These are phyloP conservation scores for Rhodotorula kratochvilovae DNA, from an alignment of 768 basidiomycete genomes.

Conservation along the genomic window DNA sequence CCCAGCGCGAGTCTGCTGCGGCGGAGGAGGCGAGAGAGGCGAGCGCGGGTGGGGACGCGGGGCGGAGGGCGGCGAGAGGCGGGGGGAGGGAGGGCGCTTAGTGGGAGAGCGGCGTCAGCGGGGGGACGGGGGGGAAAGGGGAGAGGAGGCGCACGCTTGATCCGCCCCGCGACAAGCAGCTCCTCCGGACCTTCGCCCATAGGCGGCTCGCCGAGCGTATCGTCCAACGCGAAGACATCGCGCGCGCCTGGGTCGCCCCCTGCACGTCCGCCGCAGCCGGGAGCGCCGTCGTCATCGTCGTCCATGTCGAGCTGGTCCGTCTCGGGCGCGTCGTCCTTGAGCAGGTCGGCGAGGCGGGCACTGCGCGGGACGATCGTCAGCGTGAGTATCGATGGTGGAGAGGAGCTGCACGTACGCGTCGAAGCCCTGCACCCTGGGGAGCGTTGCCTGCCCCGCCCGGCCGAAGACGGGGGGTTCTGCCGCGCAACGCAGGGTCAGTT, in stretches of 20 bases:
- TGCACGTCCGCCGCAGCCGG: no score
- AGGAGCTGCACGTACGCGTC: neutral
- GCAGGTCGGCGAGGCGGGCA: neutral
- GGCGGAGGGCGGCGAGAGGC: neutral
- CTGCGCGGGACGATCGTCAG: neutral
- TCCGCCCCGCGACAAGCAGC: no score
- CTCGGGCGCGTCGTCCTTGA: neutral
- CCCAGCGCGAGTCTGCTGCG: neutral
- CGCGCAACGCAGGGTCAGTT: rapidly evolving
- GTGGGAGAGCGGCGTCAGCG: neutral
- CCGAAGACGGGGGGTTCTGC: neutral
- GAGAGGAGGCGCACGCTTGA: neutral
- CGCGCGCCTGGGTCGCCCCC: neutral
- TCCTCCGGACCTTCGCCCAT: neutral
- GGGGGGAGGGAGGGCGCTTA: neutral
- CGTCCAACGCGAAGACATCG: neutral
- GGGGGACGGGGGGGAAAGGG: neutral
- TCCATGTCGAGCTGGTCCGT: neutral
- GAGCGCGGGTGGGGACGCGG: neutral
- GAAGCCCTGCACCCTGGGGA: neutral
- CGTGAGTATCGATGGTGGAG: neutral
- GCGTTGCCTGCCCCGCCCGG: neutral
- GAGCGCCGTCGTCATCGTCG: neutral
- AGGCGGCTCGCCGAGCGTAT: neutral
- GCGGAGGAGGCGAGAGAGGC: neutral